Base-by-base conservation (phyloP, 768 basidiomycete genomes). In the Termitomyces sp. region DNA sequence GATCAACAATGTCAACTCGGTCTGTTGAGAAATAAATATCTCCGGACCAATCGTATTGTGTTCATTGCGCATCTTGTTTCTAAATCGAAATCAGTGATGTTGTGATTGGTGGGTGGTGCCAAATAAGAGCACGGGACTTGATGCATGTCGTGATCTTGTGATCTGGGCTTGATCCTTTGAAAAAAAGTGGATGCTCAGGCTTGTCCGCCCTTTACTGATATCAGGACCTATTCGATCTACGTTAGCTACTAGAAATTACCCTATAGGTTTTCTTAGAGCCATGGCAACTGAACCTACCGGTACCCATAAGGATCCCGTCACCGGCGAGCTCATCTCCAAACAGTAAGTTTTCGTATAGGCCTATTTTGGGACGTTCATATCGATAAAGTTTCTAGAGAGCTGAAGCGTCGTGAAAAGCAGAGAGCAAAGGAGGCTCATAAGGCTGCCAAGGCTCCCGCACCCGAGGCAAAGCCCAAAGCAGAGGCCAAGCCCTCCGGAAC, bases 311-410 rank as follows among this genome's bases (percentile, higher is more conserved):
- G 90, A 93, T 69, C 88, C 88, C 41, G 82, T 93, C 59, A 97
- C 96, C 0, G 95, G 94, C 35, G 95, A 98, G 72, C 80, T 97
- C 87, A 85, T 99, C 66, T 97, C 93, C 74, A 99, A 99, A 84
- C 81, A 81, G 96, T 96, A 51, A 56, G 86, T 80, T 56, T 43
- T 62, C 11, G n/a, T 19, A 40, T 45, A 37, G n/a, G 53, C 56
- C 60, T 58, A 57, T 59, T 55, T 53, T 53, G 8, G 42, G 58
- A 67, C 57, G 71, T 69, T 52, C 53, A 73, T 70, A 73, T 70
- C 59, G 51, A 51, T 54, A 46, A 38, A 35, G 26, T 54, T 52
- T 50, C 51, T 66, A 98, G 95, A 65, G 95, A 97, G 71, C 81
- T 98, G 68, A 99, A 98, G 84, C 83, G 90, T 65, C 84, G 95